A percentile compares a stretch with the other conserved stretches of the same genome.
Conservation (phyloP, 2,329 filamentous ascomycete genomes). For the Pseudopyrenochaeta lycopersici region DNA sequence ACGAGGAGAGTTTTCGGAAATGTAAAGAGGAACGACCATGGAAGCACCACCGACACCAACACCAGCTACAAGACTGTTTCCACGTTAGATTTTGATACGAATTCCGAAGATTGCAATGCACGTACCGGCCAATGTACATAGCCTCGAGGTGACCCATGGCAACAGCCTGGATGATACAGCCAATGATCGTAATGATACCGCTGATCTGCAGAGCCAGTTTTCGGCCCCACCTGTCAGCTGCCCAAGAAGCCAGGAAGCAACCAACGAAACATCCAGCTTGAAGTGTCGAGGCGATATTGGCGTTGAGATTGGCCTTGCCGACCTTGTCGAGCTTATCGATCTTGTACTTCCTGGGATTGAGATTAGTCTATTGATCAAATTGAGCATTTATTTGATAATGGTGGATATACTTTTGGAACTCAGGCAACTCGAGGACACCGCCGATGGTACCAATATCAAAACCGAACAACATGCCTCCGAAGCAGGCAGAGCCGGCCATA, state of each 20-base stretch:
- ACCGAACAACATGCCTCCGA: constrained; percentile 74
- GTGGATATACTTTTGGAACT: constrained; percentile 62
- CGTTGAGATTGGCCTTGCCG: constrained; percentile 63
- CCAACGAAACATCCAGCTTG: constrained; percentile 75
- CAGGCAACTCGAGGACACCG: constrained; percentile 69
- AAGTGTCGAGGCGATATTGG: constrained; percentile 76
- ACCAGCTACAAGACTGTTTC: constrained; percentile 60
- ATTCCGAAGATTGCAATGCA: constrained; percentile 4
- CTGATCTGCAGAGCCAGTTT: constrained; percentile 64
- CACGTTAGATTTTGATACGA: not conserved
- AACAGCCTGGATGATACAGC: constrained; percentile 70
- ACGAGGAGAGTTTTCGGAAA: constrained; percentile 68
- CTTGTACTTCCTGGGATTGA: constrained; percentile 59
- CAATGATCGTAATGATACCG: constrained; percentile 66
- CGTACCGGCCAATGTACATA: constrained; percentile 72
- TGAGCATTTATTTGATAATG: constrained; percentile 2
- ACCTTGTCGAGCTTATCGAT: constrained; percentile 54
- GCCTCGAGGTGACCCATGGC: constrained; percentile 67
- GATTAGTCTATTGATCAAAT: constrained; percentile 20
- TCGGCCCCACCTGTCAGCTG: constrained; percentile 66
- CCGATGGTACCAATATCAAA: constrained; percentile 74
- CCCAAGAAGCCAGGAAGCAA: constrained; percentile 65
- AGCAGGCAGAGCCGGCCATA: constrained; percentile 72
- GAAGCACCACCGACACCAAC: constrained; percentile 62
- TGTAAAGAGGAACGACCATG: constrained; percentile 68